A percentile compares a stretch with the other conserved stretches of the same genome.
These are phyloP conservation scores for Camellia granthamiana DNA, from an alignment of 148 eudicot genomes.

Conservation along the genomic window DNA sequence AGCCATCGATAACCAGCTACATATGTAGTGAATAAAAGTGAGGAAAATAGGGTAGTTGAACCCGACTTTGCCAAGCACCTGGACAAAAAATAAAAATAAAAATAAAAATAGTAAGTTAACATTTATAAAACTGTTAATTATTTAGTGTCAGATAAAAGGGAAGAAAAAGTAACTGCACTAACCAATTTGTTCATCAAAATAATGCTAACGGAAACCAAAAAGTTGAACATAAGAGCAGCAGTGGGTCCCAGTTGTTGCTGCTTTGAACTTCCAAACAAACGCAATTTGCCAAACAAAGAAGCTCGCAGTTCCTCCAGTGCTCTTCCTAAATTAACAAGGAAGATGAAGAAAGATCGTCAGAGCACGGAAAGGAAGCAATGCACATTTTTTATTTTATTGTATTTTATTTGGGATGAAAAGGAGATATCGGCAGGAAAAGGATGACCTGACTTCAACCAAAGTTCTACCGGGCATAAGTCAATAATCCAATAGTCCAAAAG, in stretches of 20 bases:
- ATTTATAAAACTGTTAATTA: neutral
- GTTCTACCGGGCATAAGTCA: too few relatives aligned
- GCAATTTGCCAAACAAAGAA: conserved; percentile 61
- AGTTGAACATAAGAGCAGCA: conserved; percentile 86
- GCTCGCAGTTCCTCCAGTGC: conserved; percentile 83
- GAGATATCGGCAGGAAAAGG: too few relatives aligned
- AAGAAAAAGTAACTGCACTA: conserved; percentile 16
- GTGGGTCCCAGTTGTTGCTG: conserved; percentile 85
- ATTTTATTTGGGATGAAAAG: too few relatives aligned
- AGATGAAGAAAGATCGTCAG: neutral
- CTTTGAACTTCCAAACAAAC: conserved; percentile 56
- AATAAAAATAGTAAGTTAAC: conserved; percentile 11
- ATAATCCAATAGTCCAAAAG: too few relatives aligned
- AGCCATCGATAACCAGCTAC: conserved; percentile 90
- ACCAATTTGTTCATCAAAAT: conserved; percentile 93
- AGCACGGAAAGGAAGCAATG: neutral
- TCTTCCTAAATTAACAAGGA: conserved; percentile 46
- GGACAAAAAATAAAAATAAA: conserved; percentile 12
- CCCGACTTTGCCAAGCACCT: conserved; percentile 82
- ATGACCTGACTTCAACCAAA: too few relatives aligned
- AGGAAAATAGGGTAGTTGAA: conserved; percentile 90
- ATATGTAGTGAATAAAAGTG: conserved; percentile 77
- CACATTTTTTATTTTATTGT: neutral
- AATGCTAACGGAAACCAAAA: conserved; percentile 82
- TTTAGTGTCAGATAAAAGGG: neutral